Conservation (phyloP, 2,329 filamentous ascomycete genomes). For the Clathrospora elynae region DNA sequence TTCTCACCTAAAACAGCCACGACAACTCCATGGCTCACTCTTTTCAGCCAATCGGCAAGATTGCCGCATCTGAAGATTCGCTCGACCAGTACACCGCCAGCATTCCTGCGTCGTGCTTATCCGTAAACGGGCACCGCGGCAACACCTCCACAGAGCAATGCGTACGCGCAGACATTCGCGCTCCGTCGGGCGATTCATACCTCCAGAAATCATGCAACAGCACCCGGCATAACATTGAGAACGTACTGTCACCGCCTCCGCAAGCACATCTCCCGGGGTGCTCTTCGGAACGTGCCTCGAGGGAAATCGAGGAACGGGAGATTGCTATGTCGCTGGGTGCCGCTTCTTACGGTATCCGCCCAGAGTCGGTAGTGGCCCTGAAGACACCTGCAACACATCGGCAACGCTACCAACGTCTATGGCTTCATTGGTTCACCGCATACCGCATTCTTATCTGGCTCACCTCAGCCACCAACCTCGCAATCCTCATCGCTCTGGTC, state of each 20-base stretch:
- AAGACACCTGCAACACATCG: constrained; percentile 1
- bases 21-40: not conserved
- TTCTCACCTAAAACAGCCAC: no score
- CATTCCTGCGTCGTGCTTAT: not conserved
- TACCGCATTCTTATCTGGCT: constrained; percentile 23
- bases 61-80: not conserved
- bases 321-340: no score
- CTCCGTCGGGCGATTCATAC: not conserved
- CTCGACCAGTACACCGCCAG: not conserved
- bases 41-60: not conserved
- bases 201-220: no score
- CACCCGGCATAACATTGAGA: no score
- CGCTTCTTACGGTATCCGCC: not conserved
- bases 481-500: not conserved
- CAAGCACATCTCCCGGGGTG: no score
- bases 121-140: constrained; percentile 1
- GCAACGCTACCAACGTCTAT: constrained; percentile 4
- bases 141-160: not conserved
- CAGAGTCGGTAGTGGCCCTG: not conserved
- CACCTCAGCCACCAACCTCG: constrained; percentile 16
- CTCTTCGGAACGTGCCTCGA: no score
- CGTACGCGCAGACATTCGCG: not conserved
- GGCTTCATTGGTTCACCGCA: constrained; percentile 24
- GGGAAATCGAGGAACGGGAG: not conserved
- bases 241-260: no score